These are phyloP conservation scores for Scortechinia acanthostroma DNA, from an alignment of 2,329 filamentous ascomycete genomes.

Conservation along the genomic window DNA sequence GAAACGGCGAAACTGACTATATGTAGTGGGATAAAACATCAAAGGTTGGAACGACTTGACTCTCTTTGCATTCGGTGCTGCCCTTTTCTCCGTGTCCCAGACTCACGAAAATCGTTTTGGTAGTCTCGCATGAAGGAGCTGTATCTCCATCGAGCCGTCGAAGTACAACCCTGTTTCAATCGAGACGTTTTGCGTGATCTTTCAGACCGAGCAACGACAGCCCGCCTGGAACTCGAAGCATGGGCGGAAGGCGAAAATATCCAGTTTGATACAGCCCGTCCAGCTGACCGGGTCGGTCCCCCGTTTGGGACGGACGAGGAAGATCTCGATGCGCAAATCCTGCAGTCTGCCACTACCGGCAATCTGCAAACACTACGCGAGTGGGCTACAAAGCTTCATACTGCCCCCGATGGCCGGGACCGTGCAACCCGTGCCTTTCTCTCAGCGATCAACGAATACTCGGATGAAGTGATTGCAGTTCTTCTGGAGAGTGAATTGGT, in stretches of 20 bases:
- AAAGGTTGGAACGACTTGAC: conserved; percentile 28
- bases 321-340: conserved; percentile 61
- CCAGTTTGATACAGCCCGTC: conserved; percentile 37
- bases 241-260: conserved; percentile 77
- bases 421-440: conserved; percentile 64
- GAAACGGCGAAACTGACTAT: background rate
- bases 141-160: conserved; percentile 69
- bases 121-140: conserved; percentile 69
- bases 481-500: conserved; percentile 57
- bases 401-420: conserved; percentile 32
- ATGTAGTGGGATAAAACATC: conserved; percentile 77
- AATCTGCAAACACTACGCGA: conserved; percentile 55
- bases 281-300: background rate
- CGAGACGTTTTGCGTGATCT: conserved; percentile 68
- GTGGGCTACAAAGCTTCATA: conserved; percentile 48
- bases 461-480: conserved; percentile 50
- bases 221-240: conserved; percentile 63
- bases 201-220: conserved; percentile 70
- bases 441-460: conserved; percentile 58
- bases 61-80: background rate
- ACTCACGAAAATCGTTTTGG: too few species aligned
- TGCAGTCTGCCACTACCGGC: conserved; percentile 60
- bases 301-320: conserved; percentile 47
- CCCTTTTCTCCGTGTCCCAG: background rate
- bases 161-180: conserved; percentile 73